These are phyloP conservation scores for Cicer yamashitae DNA, from an alignment of 306 rosid genomes.

Conservation along the genomic window DNA sequence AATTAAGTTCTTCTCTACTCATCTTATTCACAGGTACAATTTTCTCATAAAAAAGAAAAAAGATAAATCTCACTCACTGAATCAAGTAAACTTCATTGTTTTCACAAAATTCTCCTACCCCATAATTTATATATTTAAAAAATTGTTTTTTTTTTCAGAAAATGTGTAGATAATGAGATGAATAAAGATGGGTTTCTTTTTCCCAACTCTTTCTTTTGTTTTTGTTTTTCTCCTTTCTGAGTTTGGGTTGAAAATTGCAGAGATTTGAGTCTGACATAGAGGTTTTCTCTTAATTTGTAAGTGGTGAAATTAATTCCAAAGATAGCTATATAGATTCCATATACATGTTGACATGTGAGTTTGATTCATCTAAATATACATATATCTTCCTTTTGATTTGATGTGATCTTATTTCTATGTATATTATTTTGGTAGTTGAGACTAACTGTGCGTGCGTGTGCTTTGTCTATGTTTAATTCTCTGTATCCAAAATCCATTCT, in stretches of 20 bases:
- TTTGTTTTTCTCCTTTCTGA: slow-evolving; percentile 56
- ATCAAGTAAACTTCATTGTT: slow-evolving; percentile 28
- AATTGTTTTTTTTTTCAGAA: neutral
- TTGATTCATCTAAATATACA: slow-evolving; percentile 41
- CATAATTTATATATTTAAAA: slow-evolving; percentile 30
- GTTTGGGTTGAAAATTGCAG: slow-evolving; percentile 70
- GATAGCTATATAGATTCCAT: slow-evolving; percentile 45
- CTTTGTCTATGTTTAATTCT: slow-evolving; percentile 21
- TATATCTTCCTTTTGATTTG: slow-evolving; percentile 15
- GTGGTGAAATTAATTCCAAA: slow-evolving; percentile 52
- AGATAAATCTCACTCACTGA: slow-evolving; percentile 34
- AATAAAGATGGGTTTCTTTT: slow-evolving; percentile 89
- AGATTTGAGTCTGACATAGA: slow-evolving; percentile 82
- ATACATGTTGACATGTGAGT: slow-evolving; percentile 45
- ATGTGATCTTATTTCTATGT: slow-evolving; percentile 43
- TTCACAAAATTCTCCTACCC: slow-evolving; percentile 1
- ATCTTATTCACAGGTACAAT: slow-evolving; percentile 73
- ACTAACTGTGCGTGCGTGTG: slow-evolving; percentile 28
- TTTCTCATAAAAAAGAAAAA: neutral
- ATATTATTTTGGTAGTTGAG: slow-evolving; percentile 44
- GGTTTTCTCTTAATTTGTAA: slow-evolving; percentile 51
- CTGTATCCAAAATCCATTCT: slow-evolving; percentile 42
- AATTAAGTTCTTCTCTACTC: slow-evolving; percentile 54
- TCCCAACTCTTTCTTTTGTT: slow-evolving; percentile 60
- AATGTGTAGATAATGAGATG: slow-evolving; percentile 73